Conservation (phyloP, 805 yeast genomes). For the Brettanomyces naardenensis region DNA sequence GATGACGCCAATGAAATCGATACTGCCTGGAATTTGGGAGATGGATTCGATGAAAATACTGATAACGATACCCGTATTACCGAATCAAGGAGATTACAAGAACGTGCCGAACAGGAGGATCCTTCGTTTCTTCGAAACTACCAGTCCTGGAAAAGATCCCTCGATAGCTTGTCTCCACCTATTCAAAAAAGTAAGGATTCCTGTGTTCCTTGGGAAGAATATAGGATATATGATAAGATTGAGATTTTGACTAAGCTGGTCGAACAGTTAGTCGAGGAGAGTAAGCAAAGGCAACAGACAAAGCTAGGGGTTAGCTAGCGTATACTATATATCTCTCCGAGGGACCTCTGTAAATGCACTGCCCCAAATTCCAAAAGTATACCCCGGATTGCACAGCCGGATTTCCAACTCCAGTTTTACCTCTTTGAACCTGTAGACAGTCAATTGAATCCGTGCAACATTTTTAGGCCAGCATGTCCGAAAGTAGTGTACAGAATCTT, state of each 20-base stretch:
- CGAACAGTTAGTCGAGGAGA: slow-evolving; percentile 26
- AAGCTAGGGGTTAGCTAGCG: too few relatives aligned
- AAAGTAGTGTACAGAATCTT: too few relatives aligned
- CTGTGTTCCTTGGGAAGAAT: slow-evolving; percentile 61
- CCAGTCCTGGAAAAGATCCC: slow-evolving; percentile 40
- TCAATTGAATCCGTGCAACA: too few relatives aligned
- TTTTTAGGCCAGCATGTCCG: too few relatives aligned
- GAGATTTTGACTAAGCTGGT: slow-evolving; percentile 37
- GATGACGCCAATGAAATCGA: slow-evolving; percentile 79
- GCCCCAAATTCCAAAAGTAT: too few relatives aligned
- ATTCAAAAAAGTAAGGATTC: slow-evolving; percentile 43
- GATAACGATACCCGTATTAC: slow-evolving; percentile 20
- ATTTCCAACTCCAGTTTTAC: too few relatives aligned
- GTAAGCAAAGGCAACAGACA: too few relatives aligned
- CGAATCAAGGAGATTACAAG: slow-evolving; percentile 40
- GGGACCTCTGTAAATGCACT: too few relatives aligned
- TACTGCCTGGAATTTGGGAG: slow-evolving; percentile 76
- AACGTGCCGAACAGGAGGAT: slow-evolving; percentile 58
- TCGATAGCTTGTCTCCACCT: slow-evolving; percentile 49
- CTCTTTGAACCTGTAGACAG: too few relatives aligned
- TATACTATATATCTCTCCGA: too few relatives aligned
- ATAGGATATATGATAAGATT: slow-evolving; percentile 43
- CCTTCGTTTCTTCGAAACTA: slow-evolving; percentile 54
- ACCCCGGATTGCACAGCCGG: too few relatives aligned
- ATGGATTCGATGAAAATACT: slow-evolving; percentile 48